These are phyloP conservation scores for Rhizophora apiculata DNA, from an alignment of 345 rosid genomes.

Conservation along the genomic window DNA sequence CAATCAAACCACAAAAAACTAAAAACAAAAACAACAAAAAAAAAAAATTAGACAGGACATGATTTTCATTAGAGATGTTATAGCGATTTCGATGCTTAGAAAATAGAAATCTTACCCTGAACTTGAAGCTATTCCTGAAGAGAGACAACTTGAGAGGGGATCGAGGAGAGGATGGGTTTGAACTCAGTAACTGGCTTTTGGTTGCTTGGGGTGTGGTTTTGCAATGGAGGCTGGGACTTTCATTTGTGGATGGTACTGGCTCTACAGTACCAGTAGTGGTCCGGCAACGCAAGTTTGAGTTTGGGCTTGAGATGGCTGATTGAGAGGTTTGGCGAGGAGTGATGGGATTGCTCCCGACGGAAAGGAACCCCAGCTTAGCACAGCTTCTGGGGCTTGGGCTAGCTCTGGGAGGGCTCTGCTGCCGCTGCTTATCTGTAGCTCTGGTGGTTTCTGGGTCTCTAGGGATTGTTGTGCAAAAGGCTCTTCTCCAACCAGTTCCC, in stretches of 20 bases:
- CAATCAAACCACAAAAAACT: not conserved
- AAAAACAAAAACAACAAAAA: not conserved
- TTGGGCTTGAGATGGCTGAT: constrained; percentile 17
- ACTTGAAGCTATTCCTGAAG: constrained; percentile 33
- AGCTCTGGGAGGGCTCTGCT: constrained; percentile 26
- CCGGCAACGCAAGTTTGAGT: constrained; percentile 51
- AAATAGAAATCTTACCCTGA: constrained; percentile 18
- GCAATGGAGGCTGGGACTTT: constrained; percentile 23
- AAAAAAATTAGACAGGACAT: too few relatives aligned
- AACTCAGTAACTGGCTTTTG: constrained; percentile 11
- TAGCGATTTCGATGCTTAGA: not conserved
- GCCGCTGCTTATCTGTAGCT: constrained; percentile 31
- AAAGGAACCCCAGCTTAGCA: constrained; percentile 52
- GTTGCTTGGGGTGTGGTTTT: constrained; percentile 15
- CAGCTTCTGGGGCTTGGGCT: constrained; percentile 54
- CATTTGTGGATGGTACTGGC: constrained; percentile 23
- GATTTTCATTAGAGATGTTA: too few relatives aligned
- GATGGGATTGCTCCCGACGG: constrained; percentile 58
- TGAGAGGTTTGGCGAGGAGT: constrained; percentile 51
- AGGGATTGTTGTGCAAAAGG: constrained; percentile 78
- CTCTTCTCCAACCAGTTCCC: constrained; percentile 98
- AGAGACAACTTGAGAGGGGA: constrained; percentile 31
- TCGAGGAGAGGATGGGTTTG: constrained; percentile 31
- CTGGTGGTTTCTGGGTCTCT: constrained; percentile 45
- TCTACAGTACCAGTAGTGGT: constrained; percentile 25